Evolutionary conservation across 768 basidiomycete genomes (phyloP).

Genomic region (Psilocybe azurescens): DNA sequence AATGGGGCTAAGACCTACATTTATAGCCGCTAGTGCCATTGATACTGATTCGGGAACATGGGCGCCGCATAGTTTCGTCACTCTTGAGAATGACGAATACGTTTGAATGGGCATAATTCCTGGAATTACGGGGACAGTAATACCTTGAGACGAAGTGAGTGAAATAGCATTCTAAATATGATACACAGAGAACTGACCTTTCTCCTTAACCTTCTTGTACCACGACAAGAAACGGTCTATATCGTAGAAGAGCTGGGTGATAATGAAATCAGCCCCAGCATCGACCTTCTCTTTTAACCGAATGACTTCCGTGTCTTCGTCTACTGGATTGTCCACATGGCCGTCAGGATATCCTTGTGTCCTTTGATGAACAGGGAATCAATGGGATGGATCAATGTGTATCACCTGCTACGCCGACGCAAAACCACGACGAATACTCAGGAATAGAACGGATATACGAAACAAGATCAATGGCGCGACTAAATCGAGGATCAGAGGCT

Average conservation of each 20-base stretch:
- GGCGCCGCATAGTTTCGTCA: conserved; percentile 88
- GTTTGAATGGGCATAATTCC: conserved; percentile 99
- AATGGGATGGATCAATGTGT: conserved; percentile 5
- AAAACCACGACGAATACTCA: conserved; percentile 85
- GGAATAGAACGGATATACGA: conserved; percentile 80
- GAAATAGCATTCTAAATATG: neutral
- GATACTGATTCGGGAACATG: conserved; percentile 73
- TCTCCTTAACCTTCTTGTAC: conserved; percentile 71
- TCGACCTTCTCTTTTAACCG: conserved; percentile 88
- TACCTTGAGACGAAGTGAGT: conserved; percentile 58
- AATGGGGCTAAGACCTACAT: conserved; percentile 49
- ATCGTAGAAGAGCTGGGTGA: conserved; percentile 98
- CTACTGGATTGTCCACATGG: conserved; percentile 64
- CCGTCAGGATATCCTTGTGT: conserved; percentile 92
- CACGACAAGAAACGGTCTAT: conserved; percentile 85
- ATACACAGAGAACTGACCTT: conserved; percentile 54
- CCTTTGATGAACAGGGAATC: conserved; percentile 11
- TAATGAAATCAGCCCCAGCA: conserved; percentile 94
- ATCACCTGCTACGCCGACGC: conserved; percentile 92
- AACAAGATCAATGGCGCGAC: conserved; percentile 89
- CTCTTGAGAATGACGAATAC: conserved; percentile 89
- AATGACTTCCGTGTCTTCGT: conserved; percentile 67
- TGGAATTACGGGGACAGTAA: conserved; percentile 89
- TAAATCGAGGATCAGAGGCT: conserved; percentile 82
- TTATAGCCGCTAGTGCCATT: conserved; percentile 73